phyloP scores from a whole-genome alignment of 2,329 filamentous ascomycete species.

The Clarireedia monteithiana region DNA sequence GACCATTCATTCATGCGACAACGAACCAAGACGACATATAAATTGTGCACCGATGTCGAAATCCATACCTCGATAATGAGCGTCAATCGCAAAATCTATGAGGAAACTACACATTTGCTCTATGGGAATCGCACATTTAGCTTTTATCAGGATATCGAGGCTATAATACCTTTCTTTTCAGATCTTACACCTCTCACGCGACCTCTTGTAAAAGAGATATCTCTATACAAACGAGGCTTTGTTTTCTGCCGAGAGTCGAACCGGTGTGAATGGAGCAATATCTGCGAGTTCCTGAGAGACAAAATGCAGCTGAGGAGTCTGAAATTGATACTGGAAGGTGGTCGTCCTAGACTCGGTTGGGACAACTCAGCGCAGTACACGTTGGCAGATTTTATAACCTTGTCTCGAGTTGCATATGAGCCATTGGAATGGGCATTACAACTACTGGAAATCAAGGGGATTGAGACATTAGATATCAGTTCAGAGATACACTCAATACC shows the following conservation, averaged over 20 bases:
- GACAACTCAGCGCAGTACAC: constrained; percentile 39
- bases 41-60: constrained; percentile 35
- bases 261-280: constrained; percentile 44
- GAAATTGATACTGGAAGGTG: constrained; percentile 46
- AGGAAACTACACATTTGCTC: constrained; percentile 47
- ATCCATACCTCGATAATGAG: constrained; percentile 40
- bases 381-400: constrained; percentile 39
- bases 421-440: constrained; percentile 51
- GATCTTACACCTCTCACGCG: constrained; percentile 45
- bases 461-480: constrained; percentile 43
- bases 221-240: constrained; percentile 47
- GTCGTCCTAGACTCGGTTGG: constrained; percentile 41
- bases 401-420: constrained; percentile 37
- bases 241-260: constrained; percentile 48
- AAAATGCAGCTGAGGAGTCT: constrained; percentile 36
- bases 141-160: constrained; percentile 53
- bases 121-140: constrained; percentile 50
- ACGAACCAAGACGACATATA: constrained; percentile 48
- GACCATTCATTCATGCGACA: constrained; percentile 33
- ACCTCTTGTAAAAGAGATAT: constrained; percentile 40
- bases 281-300: constrained; percentile 41
- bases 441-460: constrained; percentile 40
- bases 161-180: constrained; percentile 49
- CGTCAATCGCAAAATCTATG: constrained; percentile 40
- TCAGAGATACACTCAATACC: constrained; percentile 41